Base-by-base conservation (phyloP, 768 basidiomycete species). In the Lactifluus subvellereus region DNA sequence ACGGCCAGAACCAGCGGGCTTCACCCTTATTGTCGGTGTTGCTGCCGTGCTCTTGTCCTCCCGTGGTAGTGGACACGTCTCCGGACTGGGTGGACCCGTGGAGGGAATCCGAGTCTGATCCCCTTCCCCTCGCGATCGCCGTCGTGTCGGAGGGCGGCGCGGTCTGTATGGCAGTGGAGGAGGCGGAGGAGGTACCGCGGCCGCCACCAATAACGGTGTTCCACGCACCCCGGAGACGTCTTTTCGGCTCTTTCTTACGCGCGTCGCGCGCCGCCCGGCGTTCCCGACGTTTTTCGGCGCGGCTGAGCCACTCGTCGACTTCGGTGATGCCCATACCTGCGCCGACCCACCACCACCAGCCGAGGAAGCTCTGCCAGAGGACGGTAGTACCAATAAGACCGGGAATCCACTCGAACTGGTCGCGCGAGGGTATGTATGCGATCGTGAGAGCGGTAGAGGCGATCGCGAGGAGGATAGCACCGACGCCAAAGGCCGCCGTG, bases 301-400 rank as follows among this genome's bases (percentile, higher is more conserved):
- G 70, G 33, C 69, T 55, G 51, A 87, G 72, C 59, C 84, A 79
- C 60, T 90, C 82, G 68, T 89, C 86, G 54, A 91, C 79, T 66
- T 88, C 87, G 33, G 82, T 79, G 3, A 86, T 80, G 9, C 87
- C 90, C 79, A 89, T 91, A 6, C 93, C 89, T 2, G 89, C 85
- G n/a, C 94, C 94, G 14, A 94, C 93, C 94, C 94, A 98, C 94
- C 94, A 98, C 94, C 94, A 98, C 92, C 93, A 98, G 0, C 91
- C 94, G 22, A 97, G 75, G 74, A 95, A 96, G 74, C 85, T 92
- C 79, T 99, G 97, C 97, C 97, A 99, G 20, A 98, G 82, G 11
- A 98, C 84, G 55, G 97, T 85, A 8, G 89, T 87, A 85, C 93
- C 95, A 74, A 93, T 84, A 57, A 98, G 79, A 27, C 87, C 84